A percentile compares a stretch with the other conserved stretches of the same genome.
Conservation (phyloP, 1,284 basidiomycete species). For the Tetrapyrgos nigripes region DNA sequence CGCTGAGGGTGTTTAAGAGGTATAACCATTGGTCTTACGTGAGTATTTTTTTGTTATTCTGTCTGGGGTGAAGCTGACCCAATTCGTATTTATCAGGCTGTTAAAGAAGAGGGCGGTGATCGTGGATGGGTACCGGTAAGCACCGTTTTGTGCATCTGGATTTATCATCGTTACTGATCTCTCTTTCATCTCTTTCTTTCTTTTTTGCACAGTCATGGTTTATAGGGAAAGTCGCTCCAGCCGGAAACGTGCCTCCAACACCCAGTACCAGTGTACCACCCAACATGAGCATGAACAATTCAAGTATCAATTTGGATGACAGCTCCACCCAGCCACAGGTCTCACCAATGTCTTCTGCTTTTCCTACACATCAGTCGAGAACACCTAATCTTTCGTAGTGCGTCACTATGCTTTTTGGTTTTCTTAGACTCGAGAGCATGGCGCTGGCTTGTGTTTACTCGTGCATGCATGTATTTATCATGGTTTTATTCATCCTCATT, state of each 20-base stretch:
- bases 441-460: neutral
- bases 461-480: neutral
- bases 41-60: conserved; percentile 31
- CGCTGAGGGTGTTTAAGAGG: conserved; percentile 92
- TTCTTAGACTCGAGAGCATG: no score
- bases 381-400: conserved; percentile 10
- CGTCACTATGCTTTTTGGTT: neutral
- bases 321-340: conserved; percentile 55
- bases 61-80: conserved; percentile 11
- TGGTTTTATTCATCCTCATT: neutral
- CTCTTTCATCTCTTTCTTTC: conserved; percentile 16
- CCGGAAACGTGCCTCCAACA: conserved; percentile 59
- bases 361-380: conserved; percentile 45
- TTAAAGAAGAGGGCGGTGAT: conserved; percentile 87
- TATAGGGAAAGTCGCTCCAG: conserved; percentile 70
- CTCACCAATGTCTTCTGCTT: conserved; percentile 78
- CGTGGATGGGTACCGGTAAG: conserved; percentile 90
- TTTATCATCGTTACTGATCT: neutral
- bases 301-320: conserved; percentile 41
- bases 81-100: conserved; percentile 58
- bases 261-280: conserved; percentile 54
- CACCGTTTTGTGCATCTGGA: conserved; percentile 18
- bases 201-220: conserved; percentile 65
- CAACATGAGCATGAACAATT: conserved; percentile 32
- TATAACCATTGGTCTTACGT: conserved; percentile 98